Conservation (phyloP, 495 filamentous ascomycete genomes). For the Penicillium roqueforti region DNA sequence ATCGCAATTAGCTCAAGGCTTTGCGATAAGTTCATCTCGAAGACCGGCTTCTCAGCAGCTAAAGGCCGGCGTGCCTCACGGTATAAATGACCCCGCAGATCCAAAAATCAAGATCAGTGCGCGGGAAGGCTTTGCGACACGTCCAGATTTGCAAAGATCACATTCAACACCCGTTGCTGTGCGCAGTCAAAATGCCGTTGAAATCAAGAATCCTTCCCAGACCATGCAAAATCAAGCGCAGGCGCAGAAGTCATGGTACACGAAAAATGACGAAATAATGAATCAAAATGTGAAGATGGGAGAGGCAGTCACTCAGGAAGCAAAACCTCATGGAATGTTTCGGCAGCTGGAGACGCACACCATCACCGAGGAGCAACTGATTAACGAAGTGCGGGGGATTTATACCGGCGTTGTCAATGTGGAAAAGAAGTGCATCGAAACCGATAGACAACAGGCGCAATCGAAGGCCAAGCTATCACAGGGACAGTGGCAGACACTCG, state of each 20-base stretch:
- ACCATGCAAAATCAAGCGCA: neutral
- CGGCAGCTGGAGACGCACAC: constrained; percentile 59
- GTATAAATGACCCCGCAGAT: neutral
- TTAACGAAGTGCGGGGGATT: constrained; percentile 64
- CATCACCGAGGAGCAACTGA: constrained; percentile 72
- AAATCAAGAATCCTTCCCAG: neutral
- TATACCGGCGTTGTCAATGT: constrained; percentile 76
- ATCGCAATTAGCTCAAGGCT: neutral
- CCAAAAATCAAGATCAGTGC: neutral
- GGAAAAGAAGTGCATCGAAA: constrained; percentile 72
- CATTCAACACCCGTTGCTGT: constrained; percentile 7
- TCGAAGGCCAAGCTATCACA: constrained; percentile 44
- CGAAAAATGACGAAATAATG: neutral
- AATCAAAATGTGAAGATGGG: constrained; percentile 11
- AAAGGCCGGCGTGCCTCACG: neutral
- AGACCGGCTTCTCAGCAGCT: neutral
- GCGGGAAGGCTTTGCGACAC: neutral
- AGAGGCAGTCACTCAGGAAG: constrained; percentile 15
- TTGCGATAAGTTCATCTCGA: too few species aligned
- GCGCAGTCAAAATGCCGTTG: neutral
- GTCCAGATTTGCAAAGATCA: constrained; percentile 3
- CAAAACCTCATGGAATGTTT: constrained; percentile 46
- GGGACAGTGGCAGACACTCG: constrained; percentile 69
- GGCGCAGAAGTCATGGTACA: neutral
- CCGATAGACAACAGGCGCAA: constrained; percentile 57